Evolutionary conservation across 2,329 filamentous ascomycete genomes (phyloP), one percentile per base, ranked within the genome.

Genomic region (Clonostachys byssicola): DNA sequence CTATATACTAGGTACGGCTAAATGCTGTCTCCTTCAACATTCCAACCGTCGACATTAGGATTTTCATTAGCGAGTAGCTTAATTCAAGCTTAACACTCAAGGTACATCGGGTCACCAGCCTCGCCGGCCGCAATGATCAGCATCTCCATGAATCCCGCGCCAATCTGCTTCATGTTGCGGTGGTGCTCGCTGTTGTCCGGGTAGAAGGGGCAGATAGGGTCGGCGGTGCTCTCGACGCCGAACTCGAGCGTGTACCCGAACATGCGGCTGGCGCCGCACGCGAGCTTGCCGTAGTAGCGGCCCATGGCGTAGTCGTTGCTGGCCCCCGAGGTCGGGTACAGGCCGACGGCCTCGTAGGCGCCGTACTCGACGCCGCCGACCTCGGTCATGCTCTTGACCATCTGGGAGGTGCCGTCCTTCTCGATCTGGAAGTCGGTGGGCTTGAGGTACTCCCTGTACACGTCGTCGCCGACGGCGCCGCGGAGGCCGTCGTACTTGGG

Each of bases 401-500:
- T 64, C 8, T 61, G 56, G 17, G 44, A 55, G 8, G 65, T 65
- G 1, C 60, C 65, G 12, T 54, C 59, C 38, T 57, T 41, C 46
- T 67, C 62, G 35, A 55, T 51, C 20, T 54, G 51, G 34, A 57
- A 47, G 49, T 72, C 69, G 8, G 51, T 49, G 18, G 49, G 40
- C 2, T 65, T 58, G 5, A 66, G 59, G 54, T 72, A 74, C 55
- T 74, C 70, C 35, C 60, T 60, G 55, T 74, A 74, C 6, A 56
- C 59, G 12, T 40, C 45, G 17, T 53, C 54, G 41, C 64, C 60
- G 5, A 72, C 59, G 12, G 71, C 56, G 17, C 74, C 75, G 16
- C 75, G 69, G 42, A 68, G 65, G 47, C 67, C 67, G 49, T 79
- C 70, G 52, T 74, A 80, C 1, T 69, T 59, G 8, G 64, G 50